These are phyloP conservation scores for Penicillium psychrofluorescens DNA, from an alignment of 495 filamentous ascomycete genomes.

Conservation along the genomic window DNA sequence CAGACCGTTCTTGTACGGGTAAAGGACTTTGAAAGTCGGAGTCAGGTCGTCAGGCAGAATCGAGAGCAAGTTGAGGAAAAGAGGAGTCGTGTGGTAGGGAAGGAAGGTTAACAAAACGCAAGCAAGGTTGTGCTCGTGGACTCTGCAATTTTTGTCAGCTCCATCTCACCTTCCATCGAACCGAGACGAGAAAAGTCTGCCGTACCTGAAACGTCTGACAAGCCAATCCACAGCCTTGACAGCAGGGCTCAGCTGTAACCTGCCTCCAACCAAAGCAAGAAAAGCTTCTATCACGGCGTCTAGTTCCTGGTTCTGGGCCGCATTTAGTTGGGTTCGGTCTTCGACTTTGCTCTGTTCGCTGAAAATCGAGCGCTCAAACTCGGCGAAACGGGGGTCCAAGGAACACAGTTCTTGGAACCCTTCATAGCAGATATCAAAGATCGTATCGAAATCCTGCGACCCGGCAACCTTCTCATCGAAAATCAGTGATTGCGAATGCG, in stretches of 20 bases:
- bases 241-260: conserved; percentile 73
- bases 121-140: conserved; percentile 84
- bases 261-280: conserved; percentile 65
- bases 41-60: conserved; percentile 70
- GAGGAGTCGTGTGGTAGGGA: conserved; percentile 77
- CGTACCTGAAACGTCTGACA: conserved; percentile 78
- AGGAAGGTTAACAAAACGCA: conserved; percentile 80
- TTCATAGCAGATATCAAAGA: conserved; percentile 79
- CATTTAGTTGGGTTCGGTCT: conserved; percentile 78
- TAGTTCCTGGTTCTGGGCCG: conserved; percentile 70
- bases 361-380: conserved; percentile 69
- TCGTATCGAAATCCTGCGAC: conserved; percentile 77
- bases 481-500: conserved; percentile 86
- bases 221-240: conserved; percentile 93
- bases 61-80: conserved; percentile 74
- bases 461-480: conserved; percentile 77
- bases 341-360: conserved; percentile 83
- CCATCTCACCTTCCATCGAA: neutral
- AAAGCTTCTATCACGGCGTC: conserved; percentile 73
- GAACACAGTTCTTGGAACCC: conserved; percentile 86
- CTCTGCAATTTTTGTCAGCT: conserved; percentile 45
- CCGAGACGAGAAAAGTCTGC: conserved; percentile 4
- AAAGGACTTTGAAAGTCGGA: conserved; percentile 71
- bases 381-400: conserved; percentile 66
- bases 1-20: conserved; percentile 71